Evolutionary conservation across 2,329 filamentous ascomycete species (phyloP).

Genomic region (Spiromastix sp.): DNA sequence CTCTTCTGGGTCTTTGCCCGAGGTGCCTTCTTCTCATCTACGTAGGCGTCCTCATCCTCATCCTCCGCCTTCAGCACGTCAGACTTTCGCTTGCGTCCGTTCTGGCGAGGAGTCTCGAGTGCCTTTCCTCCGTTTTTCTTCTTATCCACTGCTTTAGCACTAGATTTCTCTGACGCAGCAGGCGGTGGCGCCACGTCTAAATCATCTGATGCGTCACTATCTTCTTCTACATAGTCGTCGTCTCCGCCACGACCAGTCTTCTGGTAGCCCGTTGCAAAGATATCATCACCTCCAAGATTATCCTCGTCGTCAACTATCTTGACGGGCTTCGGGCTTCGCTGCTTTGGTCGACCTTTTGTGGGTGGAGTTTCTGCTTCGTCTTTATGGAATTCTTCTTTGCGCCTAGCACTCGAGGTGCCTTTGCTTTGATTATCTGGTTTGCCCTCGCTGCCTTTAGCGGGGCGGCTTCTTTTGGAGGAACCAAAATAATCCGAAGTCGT

Average conservation of each 20-base stretch:
- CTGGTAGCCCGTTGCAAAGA: conserved; percentile 65
- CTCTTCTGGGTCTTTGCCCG: conserved; percentile 24
- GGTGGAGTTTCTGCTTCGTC: conserved; percentile 36
- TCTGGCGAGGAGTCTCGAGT: conserved; percentile 35
- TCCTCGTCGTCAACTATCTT: conserved; percentile 51
- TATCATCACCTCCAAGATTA: conserved; percentile 65
- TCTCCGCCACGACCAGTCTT: conserved; percentile 52
- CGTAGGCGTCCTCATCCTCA: conserved; percentile 44
- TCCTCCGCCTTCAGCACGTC: conserved; percentile 44
- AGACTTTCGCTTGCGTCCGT: conserved; percentile 48
- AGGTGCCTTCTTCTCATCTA: conserved; percentile 43
- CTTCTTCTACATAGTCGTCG: conserved; percentile 60
- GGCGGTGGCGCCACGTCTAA: conserved; percentile 51
- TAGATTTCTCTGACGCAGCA: conserved; percentile 35
- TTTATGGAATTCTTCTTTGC: conserved; percentile 35
- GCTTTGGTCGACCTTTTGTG: conserved; percentile 12
- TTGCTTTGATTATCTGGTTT: conserved; percentile 21
- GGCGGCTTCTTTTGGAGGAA: conserved; percentile 45
- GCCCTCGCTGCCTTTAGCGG: conserved; percentile 21
- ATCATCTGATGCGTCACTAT: conserved; percentile 58
- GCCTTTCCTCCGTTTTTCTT: conserved; percentile 20
- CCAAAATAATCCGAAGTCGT: conserved; percentile 56
- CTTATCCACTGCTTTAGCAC: conserved; percentile 32
- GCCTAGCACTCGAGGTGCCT: conserved; percentile 24
- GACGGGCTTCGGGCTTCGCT: conserved; percentile 24